A percentile compares a stretch with the other conserved stretches of the same genome.
Conservation (phyloP, 2,329 filamentous ascomycete genomes). For the Hirsutella thompsonii region DNA sequence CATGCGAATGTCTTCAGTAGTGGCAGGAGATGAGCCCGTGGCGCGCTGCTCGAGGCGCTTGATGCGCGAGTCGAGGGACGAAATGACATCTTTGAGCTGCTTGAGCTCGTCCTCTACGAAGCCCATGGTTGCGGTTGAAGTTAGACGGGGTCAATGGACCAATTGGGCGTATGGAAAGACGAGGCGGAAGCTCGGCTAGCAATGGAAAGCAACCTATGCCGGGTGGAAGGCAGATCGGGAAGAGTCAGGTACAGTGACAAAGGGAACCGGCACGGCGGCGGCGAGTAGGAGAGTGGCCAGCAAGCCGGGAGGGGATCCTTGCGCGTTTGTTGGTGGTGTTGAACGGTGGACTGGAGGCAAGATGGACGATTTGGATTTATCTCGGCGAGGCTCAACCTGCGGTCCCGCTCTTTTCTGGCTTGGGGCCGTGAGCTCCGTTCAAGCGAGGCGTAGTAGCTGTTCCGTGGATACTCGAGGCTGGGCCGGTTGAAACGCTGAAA, state of each 20-base stretch:
- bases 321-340: neutral
- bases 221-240: neutral
- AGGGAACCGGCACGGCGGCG: neutral
- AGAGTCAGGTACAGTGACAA: neutral
- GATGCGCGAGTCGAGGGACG: slow-evolving; percentile 74
- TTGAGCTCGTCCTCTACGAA: slow-evolving; percentile 77
- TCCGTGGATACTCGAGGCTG: too few relatives aligned
- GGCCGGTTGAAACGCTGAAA: too few relatives aligned
- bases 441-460: too few relatives aligned
- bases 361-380: neutral
- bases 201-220: neutral
- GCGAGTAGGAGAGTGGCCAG: slow-evolving; percentile 4
- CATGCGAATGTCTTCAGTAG: slow-evolving; percentile 70
- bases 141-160: neutral
- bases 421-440: slow-evolving; percentile 1
- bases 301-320: neutral
- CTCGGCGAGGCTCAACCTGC: neutral
- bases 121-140: slow-evolving; percentile 53
- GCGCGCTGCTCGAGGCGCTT: slow-evolving; percentile 71
- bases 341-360: neutral
- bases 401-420: neutral
- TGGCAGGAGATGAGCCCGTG: slow-evolving; percentile 34
- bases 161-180: neutral
- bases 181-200: neutral
- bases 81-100: slow-evolving; percentile 72